phyloP scores from a whole-genome alignment of 1,139 yeast species.

The Debaryomyces subglobosus region DNA sequence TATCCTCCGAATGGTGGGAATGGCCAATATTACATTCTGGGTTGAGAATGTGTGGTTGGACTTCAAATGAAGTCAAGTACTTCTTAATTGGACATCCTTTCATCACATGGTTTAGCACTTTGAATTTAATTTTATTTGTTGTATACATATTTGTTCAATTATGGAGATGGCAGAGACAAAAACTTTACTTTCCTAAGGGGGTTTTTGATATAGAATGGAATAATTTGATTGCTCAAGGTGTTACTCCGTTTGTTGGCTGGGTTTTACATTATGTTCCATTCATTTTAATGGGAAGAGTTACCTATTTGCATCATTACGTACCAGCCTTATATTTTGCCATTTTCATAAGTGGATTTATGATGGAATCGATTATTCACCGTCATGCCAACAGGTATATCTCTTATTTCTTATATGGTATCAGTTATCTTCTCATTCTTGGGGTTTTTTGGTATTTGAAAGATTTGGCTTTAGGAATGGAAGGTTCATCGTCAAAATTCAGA shows the following conservation, averaged over 20 bases:
- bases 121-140: slow-evolving; percentile 23
- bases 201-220: slow-evolving; percentile 27
- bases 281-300: slow-evolving; percentile 38
- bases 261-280: slow-evolving; percentile 36
- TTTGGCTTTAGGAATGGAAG: slow-evolving; percentile 40
- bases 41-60: slow-evolving; percentile 73
- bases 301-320: slow-evolving; percentile 39
- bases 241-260: slow-evolving; percentile 38
- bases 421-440: slow-evolving; percentile 27
- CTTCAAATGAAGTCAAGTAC: slow-evolving; percentile 48
- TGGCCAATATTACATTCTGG: slow-evolving; percentile 73
- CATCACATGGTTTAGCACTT: slow-evolving; percentile 61
- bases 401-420: slow-evolving; percentile 18
- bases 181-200: slow-evolving; percentile 12
- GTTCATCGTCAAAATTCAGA: slow-evolving; percentile 23
- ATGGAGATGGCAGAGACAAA: slow-evolving; percentile 42
- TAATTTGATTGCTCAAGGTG: slow-evolving; percentile 28
- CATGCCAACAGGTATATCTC: slow-evolving; percentile 16
- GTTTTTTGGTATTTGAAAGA: slow-evolving; percentile 33
- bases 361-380: slow-evolving; percentile 31
- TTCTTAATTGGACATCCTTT: slow-evolving; percentile 71
- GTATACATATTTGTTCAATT: slow-evolving; percentile 22
- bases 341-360: slow-evolving; percentile 34
- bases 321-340: slow-evolving; percentile 41
- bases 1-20: slow-evolving; percentile 79